These are phyloP conservation scores for Sanghuangporus baumii DNA, from an alignment of 1,284 basidiomycete species.

Conservation along the genomic window DNA sequence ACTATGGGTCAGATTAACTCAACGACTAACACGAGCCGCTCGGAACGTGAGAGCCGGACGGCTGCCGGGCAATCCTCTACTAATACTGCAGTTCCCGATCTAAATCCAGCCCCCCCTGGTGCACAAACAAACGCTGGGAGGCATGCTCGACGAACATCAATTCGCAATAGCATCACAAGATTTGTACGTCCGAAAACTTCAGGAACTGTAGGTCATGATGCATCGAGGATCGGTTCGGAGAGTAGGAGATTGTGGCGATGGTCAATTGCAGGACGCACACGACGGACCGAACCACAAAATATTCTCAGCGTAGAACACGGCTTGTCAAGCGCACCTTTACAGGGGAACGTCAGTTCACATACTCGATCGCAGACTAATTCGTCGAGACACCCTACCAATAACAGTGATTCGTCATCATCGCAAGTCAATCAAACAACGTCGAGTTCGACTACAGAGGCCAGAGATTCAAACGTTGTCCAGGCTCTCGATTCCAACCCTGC, in stretches of 20 bases:
- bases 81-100: neutral
- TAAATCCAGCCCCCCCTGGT: neutral
- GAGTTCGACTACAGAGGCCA: neutral
- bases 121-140: neutral
- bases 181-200: neutral
- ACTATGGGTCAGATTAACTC: constrained; percentile 12
- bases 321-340: neutral
- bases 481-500: neutral
- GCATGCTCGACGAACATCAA: neutral
- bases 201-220: neutral
- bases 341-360: neutral
- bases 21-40: neutral
- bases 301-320: constrained; percentile 14
- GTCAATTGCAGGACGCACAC: neutral
- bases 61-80: neutral
- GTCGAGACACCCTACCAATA: neutral
- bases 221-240: neutral
- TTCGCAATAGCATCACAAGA: constrained; percentile 6
- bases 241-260: neutral
- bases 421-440: neutral
- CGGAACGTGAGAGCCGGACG: too few relatives aligned
- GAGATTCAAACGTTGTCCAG: neutral
- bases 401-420: neutral
- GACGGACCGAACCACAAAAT: constrained; percentile 25
- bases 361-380: neutral